Conservation (phyloP, 257 asterid genomes). For the Solanum tarapatanum region DNA sequence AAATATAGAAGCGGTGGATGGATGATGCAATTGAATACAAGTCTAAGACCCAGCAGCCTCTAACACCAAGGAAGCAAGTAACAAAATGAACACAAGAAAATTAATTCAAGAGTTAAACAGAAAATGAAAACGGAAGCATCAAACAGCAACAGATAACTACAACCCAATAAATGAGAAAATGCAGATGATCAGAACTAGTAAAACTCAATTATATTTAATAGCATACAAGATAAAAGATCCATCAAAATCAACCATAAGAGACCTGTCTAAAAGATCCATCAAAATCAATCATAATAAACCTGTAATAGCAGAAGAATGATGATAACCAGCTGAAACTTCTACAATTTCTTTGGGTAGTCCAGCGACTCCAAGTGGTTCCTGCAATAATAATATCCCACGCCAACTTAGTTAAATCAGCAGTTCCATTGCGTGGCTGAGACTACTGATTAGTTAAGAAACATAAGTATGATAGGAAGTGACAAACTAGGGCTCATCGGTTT, state of each 20-base stretch:
- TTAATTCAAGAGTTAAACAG: not conserved
- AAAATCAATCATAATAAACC: conserved; percentile 27
- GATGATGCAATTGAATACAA: not conserved
- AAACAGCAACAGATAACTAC: not conserved
- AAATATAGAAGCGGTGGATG: not conserved
- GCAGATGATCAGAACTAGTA: not conserved
- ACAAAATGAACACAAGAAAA: not conserved
- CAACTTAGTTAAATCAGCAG: not conserved
- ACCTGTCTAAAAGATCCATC: conserved; percentile 40
- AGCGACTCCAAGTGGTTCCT: conserved; percentile 64
- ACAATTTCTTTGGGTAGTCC: conserved; percentile 45
- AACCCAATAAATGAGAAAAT: not conserved
- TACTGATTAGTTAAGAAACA: not conserved
- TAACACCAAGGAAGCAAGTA: not conserved
- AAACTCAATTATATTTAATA: not conserved
- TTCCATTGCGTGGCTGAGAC: not conserved
- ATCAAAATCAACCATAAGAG: not conserved
- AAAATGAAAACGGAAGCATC: not conserved
- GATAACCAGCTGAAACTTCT: conserved; percentile 81
- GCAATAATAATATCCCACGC: conserved; percentile 13
- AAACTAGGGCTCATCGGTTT: not conserved
- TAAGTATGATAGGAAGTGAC: not conserved
- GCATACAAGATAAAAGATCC: not conserved
- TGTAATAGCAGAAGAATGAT: conserved; percentile 93
- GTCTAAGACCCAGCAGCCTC: not conserved